phyloP scores from a whole-genome alignment of 805 yeast genomes.

The Tetrapisispora taiwanensis region DNA sequence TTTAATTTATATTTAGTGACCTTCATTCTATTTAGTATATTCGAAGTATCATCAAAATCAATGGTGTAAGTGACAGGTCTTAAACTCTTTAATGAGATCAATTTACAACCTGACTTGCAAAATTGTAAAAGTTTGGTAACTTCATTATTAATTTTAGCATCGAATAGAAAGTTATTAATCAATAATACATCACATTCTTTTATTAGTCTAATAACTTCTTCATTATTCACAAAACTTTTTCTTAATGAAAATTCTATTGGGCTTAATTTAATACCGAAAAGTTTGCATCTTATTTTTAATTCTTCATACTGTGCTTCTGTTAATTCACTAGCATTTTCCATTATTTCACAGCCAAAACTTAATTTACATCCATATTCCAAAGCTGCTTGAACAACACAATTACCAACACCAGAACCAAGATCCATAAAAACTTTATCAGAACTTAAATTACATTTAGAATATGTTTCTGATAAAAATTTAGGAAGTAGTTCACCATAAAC shows the following conservation, averaged over 20 bases:
- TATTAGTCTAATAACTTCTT: constrained; percentile 42
- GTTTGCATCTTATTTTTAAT: constrained; percentile 44
- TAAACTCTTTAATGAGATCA: constrained; percentile 69
- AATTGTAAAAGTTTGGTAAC: constrained; percentile 57
- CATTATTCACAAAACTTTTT: constrained; percentile 64
- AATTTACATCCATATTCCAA: constrained; percentile 65
- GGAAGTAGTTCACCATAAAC: constrained; percentile 91
- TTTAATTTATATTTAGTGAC: constrained; percentile 57
- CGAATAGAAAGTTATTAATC: constrained; percentile 77
- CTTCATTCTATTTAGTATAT: constrained; percentile 52
- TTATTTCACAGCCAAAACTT: constrained; percentile 85
- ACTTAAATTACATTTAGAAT: constrained; percentile 45
- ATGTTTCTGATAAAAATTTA: constrained; percentile 56
- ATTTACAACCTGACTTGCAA: constrained; percentile 62
- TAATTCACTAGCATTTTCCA: constrained; percentile 68
- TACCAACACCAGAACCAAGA: constrained; percentile 91
- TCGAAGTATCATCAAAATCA: constrained; percentile 40
- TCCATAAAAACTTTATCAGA: constrained; percentile 61
- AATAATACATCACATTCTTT: constrained; percentile 60
- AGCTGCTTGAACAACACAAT: constrained; percentile 82
- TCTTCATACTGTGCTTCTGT: constrained; percentile 53
- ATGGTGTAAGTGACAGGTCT: constrained; percentile 66
- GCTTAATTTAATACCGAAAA: constrained; percentile 57
- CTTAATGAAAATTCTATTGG: constrained; percentile 46
- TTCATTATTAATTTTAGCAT: constrained; percentile 56